These are phyloP conservation scores for Taiozyma sp. DNA, from an alignment of 1,139 yeast species.

Conservation along the genomic window DNA sequence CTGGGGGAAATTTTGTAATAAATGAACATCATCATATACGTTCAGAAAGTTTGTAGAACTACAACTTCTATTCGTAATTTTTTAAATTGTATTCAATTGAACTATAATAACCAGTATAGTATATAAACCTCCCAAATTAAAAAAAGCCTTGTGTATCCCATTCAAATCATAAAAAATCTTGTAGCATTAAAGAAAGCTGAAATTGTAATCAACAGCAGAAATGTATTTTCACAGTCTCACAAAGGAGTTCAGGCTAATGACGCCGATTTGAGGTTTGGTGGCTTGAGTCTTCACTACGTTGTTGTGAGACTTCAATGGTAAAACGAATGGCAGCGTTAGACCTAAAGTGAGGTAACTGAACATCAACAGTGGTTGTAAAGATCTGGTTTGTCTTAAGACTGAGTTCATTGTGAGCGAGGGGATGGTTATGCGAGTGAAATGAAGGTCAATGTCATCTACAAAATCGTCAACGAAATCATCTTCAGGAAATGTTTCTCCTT, in stretches of 20 bases:
- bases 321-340: conserved; percentile 18
- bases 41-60: neutral
- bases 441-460: neutral
- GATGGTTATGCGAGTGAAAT: neutral
- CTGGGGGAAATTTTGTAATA: conserved; percentile 2
- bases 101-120: no score
- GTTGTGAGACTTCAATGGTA: conserved; percentile 15
- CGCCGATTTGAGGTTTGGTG: conserved; percentile 10
- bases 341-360: conserved; percentile 18
- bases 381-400: conserved; percentile 1
- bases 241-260: conserved; percentile 13
- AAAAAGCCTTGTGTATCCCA: neutral
- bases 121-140: no score
- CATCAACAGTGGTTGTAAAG: conserved; percentile 19
- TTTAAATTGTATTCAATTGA: no score
- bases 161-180: neutral
- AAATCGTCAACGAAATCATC: no score
- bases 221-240: conserved; percentile 10
- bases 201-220: neutral
- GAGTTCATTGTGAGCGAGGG: neutral
- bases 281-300: conserved; percentile 4
- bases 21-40: neutral
- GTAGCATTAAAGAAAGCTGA: neutral
- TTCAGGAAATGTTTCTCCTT: neutral
- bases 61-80: no score